phyloP scores from a whole-genome alignment of 1,284 basidiomycete genomes.

The Macrocybe sp. region DNA sequence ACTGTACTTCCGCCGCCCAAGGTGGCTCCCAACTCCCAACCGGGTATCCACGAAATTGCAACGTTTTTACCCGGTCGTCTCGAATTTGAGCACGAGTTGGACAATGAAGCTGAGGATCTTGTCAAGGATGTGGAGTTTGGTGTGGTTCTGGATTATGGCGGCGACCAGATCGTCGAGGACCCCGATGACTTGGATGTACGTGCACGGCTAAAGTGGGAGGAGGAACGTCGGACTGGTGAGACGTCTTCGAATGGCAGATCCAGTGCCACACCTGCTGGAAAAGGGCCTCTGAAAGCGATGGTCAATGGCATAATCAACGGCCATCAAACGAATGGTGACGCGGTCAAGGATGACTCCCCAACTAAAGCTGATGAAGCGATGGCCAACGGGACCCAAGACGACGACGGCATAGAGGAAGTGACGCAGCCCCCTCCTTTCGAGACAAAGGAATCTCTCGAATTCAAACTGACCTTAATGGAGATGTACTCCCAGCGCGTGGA shows the following conservation, averaged over 20 bases:
- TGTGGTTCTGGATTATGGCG: conserved; percentile 79
- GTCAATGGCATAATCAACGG: conserved; percentile 47
- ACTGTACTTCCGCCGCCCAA: conserved; percentile 54
- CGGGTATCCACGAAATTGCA: conserved; percentile 91
- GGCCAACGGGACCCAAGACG: conserved; percentile 36
- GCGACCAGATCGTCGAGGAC: conserved; percentile 77
- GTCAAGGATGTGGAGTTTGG: conserved; percentile 98
- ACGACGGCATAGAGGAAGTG: conserved; percentile 55
- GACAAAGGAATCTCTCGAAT: conserved; percentile 82
- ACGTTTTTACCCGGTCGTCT: conserved; percentile 94
- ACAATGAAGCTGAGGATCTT: conserved; percentile 93
- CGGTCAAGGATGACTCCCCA: conserved; percentile 30
- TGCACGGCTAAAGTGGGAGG: conserved; percentile 62
- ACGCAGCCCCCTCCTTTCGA: conserved; percentile 75
- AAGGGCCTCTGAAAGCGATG: conserved; percentile 40
- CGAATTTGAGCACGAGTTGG: conserved; percentile 96
- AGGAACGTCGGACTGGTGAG: conserved; percentile 40
- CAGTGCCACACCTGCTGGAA: conserved; percentile 16
- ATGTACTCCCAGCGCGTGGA: conserved; percentile 94
- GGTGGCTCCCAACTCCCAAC: conserved; percentile 84
- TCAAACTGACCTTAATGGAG: conserved; percentile 88
- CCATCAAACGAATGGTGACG: conserved; percentile 38
- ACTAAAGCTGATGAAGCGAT: conserved; percentile 47
- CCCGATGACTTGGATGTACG: conserved; percentile 67
- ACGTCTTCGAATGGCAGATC: too few relatives aligned